These are phyloP conservation scores for Microsporum audouinii DNA, from an alignment of 2,329 filamentous ascomycete genomes.

Conservation along the genomic window DNA sequence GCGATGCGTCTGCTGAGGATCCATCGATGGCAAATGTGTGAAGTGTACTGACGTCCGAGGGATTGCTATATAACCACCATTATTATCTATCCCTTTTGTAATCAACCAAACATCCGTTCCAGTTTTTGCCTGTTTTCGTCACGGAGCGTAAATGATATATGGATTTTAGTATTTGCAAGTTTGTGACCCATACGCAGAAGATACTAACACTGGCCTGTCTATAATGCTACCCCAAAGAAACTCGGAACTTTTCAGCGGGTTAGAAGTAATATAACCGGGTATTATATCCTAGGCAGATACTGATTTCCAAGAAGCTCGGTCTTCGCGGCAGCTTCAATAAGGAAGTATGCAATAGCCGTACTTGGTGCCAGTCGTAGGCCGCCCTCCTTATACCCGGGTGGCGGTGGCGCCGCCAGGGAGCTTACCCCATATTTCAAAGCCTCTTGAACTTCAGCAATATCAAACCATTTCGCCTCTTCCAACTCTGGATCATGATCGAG, in stretches of 20 bases:
- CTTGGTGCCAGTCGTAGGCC: constrained; percentile 66
- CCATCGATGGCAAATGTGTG: not conserved
- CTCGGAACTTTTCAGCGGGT: not conserved
- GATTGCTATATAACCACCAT: not conserved
- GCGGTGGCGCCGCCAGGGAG: constrained; percentile 53
- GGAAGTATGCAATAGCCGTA: constrained; percentile 85
- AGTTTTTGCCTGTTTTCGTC: not conserved
- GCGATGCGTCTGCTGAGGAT: not conserved
- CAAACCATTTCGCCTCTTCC: constrained; percentile 80
- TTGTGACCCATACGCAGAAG: not conserved
- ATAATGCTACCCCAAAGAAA: not conserved
- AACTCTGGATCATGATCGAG: constrained; percentile 84
- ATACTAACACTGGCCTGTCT: not conserved
- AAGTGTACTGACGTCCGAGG: not conserved
- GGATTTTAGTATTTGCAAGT: not conserved
- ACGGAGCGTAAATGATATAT: not conserved
- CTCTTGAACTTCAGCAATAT: constrained; percentile 64
- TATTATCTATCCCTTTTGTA: not conserved
- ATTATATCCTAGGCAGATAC: constrained; percentile 42
- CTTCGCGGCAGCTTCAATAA: constrained; percentile 67
- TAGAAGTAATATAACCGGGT: not conserved
- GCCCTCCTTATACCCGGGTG: constrained; percentile 61
- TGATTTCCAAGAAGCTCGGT: constrained; percentile 52
- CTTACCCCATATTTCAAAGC: constrained; percentile 59
- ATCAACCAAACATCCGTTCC: not conserved